These are phyloP conservation scores for Stemphylium vesicarium DNA, from an alignment of 2,329 filamentous ascomycete genomes.

Conservation along the genomic window DNA sequence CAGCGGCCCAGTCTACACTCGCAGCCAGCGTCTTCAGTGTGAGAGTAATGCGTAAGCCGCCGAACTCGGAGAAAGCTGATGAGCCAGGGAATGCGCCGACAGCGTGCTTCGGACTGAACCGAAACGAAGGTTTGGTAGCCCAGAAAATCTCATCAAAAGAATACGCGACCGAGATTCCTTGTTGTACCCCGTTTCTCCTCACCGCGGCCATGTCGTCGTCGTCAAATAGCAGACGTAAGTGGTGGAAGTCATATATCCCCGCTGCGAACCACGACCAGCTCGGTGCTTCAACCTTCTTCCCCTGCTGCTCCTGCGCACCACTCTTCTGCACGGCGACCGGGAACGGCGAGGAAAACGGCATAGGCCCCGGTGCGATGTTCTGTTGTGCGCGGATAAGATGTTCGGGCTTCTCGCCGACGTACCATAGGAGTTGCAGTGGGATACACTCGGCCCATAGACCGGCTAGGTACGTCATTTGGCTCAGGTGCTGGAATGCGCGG, in stretches of 20 bases:
- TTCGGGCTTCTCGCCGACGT: background rate
- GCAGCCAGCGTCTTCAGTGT: background rate
- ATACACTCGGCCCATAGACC: conserved; percentile 8
- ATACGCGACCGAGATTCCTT: background rate
- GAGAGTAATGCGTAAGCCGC: background rate
- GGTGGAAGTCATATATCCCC: conserved; percentile 5
- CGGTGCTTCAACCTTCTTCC: background rate
- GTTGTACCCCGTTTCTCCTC: background rate
- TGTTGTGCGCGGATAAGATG: background rate
- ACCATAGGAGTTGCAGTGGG: conserved; percentile 10
- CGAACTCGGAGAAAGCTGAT: background rate
- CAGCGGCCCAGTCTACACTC: background rate
- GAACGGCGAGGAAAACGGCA: background rate
- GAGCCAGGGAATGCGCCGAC: background rate
- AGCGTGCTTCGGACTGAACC: background rate
- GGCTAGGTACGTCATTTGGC: conserved; percentile 14
- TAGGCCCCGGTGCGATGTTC: background rate
- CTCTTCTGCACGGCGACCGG: background rate
- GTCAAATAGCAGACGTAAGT: background rate
- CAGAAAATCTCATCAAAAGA: conserved; percentile 7
- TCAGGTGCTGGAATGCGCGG: background rate
- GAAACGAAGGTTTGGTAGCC: background rate
- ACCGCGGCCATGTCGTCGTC: background rate
- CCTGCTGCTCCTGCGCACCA: too few species aligned
- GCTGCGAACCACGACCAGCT: conserved; percentile 16